Evolutionary conservation across 768 basidiomycete genomes (phyloP).

Genomic region (Suillus brevipes): DNA sequence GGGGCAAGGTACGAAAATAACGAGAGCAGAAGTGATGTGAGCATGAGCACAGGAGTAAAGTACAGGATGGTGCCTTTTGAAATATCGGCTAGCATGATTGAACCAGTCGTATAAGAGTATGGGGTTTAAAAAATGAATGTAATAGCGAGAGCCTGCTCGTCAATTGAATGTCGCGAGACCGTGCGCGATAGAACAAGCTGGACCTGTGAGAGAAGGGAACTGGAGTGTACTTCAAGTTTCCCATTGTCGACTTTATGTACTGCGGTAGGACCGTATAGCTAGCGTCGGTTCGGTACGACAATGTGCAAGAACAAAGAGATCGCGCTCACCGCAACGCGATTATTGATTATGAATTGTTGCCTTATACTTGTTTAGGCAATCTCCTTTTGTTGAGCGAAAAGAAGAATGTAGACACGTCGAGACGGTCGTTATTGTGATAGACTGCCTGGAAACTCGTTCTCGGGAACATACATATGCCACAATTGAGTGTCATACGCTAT

Average conservation of each 20-base stretch:
- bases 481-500: no score
- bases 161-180: neutral
- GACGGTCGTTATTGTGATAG: neutral
- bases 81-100: constrained; percentile 66
- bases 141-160: constrained; percentile 6
- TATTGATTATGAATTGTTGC: neutral
- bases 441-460: neutral
- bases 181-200: neutral
- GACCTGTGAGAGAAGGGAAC: neutral
- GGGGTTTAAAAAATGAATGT: neutral
- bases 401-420: neutral
- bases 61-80: constrained; percentile 70
- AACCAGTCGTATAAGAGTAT: neutral
- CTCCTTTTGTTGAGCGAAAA: neutral
- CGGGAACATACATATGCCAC: neutral
- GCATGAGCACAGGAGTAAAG: constrained; percentile 62
- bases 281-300: neutral
- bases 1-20: constrained; percentile 74
- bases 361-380: constrained; percentile 2
- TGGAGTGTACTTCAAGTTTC: neutral
- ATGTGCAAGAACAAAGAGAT: constrained; percentile 4
- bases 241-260: constrained; percentile 2
- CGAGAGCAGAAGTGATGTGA: constrained; percentile 65
- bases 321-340: constrained; percentile 1
- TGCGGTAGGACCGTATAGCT: neutral